A percentile compares a stretch with the other conserved stretches of the same genome.
These are phyloP conservation scores for Aspergillus awamori DNA, from an alignment of 2,329 filamentous ascomycete genomes.

Conservation along the genomic window DNA sequence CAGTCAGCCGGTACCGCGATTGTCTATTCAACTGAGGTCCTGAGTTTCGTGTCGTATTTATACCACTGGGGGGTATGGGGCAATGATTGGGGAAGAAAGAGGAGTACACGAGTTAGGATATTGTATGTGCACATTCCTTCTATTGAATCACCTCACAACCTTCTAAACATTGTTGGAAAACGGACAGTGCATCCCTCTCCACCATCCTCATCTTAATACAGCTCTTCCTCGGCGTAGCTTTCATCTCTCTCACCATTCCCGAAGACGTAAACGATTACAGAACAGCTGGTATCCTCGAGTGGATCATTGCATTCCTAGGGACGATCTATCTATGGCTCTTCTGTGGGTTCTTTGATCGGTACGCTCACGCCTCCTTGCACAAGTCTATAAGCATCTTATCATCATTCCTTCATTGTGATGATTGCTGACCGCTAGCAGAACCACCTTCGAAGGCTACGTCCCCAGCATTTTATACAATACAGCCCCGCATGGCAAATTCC, in stretches of 20 bases:
- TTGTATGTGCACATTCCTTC: conserved; percentile 18
- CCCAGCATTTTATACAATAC: conserved; percentile 17
- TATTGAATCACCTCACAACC: background rate
- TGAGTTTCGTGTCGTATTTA: conserved; percentile 21
- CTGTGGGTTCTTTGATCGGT: conserved; percentile 26
- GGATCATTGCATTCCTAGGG: conserved; percentile 27
- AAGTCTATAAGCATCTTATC: background rate
- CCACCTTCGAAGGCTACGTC: conserved; percentile 16
- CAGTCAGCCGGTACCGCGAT: conserved; percentile 25
- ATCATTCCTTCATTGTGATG: background rate
- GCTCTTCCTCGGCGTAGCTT: conserved; percentile 21
- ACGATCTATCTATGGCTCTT: conserved; percentile 27
- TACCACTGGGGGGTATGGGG: conserved; percentile 20
- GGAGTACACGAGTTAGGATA: conserved; percentile 20
- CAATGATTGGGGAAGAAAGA: conserved; percentile 15
- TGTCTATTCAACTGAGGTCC: conserved; percentile 27
- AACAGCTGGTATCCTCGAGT: conserved; percentile 24
- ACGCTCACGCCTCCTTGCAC: background rate
- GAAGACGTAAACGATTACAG: conserved; percentile 18
- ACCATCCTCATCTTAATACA: conserved; percentile 23
- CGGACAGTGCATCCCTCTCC: conserved; percentile 20
- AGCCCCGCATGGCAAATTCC: background rate
- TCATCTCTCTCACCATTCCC: conserved; percentile 22
- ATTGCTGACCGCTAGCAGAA: background rate
- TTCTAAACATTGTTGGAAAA: too few relatives aligned